Conservation (phyloP, 257 asterid species). For the Solanum habrochaites region DNA sequence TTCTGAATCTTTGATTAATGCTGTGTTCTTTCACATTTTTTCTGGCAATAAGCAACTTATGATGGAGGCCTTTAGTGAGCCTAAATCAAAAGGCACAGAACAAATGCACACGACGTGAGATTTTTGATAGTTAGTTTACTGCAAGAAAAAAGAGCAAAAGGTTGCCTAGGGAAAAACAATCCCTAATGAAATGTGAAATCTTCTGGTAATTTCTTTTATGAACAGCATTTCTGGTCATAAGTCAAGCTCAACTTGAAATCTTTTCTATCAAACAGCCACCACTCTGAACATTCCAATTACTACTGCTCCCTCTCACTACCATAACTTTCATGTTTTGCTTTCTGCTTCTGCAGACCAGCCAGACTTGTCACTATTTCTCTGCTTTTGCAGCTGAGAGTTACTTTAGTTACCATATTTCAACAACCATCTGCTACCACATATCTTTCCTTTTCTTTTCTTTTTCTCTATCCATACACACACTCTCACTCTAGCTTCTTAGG, state of each 20-base stretch:
- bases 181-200: neutral
- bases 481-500: neutral
- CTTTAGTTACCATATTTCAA: neutral
- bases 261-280: neutral
- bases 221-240: neutral
- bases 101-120: neutral
- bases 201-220: neutral
- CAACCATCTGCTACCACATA: neutral
- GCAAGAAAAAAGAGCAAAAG: neutral
- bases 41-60: constrained; percentile 30
- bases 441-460: neutral
- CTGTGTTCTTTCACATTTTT: constrained; percentile 45
- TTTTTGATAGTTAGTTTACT: neutral
- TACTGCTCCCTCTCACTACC: neutral
- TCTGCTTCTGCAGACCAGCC: neutral
- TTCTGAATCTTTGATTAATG: constrained; percentile 34
- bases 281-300: neutral
- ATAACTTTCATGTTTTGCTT: neutral
- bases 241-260: neutral
- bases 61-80: constrained; percentile 57
- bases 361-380: neutral
- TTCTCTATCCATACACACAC: neutral
- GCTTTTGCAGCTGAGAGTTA: neutral
- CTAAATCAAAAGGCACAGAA: constrained; percentile 20
- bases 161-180: neutral